Base-by-base conservation (phyloP, 441 rosid species). In the Erodium moschatum region DNA sequence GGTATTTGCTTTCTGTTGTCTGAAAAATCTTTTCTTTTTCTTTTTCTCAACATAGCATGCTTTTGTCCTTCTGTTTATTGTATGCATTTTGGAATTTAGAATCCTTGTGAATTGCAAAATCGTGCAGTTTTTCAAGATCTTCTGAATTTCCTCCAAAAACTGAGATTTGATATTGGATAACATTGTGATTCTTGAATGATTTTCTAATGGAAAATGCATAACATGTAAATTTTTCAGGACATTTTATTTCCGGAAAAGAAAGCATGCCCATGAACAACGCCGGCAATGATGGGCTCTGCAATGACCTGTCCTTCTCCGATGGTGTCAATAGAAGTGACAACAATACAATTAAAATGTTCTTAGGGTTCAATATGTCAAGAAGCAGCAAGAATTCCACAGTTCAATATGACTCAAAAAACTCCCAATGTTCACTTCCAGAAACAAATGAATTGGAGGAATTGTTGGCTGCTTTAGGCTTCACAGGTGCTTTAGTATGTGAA, bases 381-480 rank as follows among this genome's bases (percentile, higher is more conserved):
- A 72, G 50, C 72, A 66, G 72, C 66, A 72, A 75, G 65, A 72
- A 73, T 69, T 81, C 86, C 33, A 71, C 72, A 48, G 68, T 66
- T 70, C 81, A 73, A 75, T 74, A 64, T 16, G 83, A 75, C 12
- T 66, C 73, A 3, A 76, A 60, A 18, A 81, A 79, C 70, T 73
- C 73, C 31, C 81, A 76, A 79, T 79, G 67, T 44, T 81, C 85
- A 19, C 68, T 79, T 72, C 76, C 78, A 2, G 75, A 71, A 74
- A 78, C 74, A 6, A 73, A 68, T 13, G 73, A 75, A 33, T 61
- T 80, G 72, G 88, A 83, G 68, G 89, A 86, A 35, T 71, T 86
- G 38, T 77, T 76, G 80, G 77, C 73, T 63, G 54, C 83, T 54
- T 73, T 85, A 68, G 90, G 85, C 4, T 77, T 82, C 69, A 79